Percentiles rank a stretch among this genome's conserved stretches.
These are phyloP conservation scores for Claviceps purpurea DNA, from an alignment of 2,329 filamentous ascomycete genomes.

Conservation along the genomic window DNA sequence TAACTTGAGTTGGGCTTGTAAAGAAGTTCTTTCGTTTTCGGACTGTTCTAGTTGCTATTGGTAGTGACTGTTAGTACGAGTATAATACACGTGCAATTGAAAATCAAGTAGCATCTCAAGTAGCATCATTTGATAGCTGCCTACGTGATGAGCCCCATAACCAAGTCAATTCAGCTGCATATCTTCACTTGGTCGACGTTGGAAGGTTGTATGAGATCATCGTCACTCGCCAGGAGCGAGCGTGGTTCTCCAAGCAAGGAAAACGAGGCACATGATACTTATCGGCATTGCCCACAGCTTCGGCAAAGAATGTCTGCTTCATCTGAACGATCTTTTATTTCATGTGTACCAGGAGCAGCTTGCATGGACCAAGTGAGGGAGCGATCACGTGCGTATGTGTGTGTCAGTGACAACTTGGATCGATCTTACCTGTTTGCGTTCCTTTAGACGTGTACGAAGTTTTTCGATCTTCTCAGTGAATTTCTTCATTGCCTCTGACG, in stretches of 20 bases:
- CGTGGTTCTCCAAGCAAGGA: not conserved
- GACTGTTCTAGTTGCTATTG: conserved; percentile 44
- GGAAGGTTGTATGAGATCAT: not conserved
- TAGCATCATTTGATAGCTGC: not conserved
- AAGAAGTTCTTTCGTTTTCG: conserved; percentile 41
- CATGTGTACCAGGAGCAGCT: not conserved
- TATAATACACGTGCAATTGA: not conserved
- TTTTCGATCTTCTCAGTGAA: conserved; percentile 42
- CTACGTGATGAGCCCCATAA: not conserved
- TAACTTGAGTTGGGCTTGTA: conserved; percentile 41
- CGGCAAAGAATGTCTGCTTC: not conserved
- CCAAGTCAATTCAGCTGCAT: not conserved
- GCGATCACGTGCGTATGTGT: not conserved
- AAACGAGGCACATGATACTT: not conserved
- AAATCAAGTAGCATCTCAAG: not conserved
- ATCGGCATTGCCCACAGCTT: not conserved
- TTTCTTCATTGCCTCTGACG: conserved; percentile 26
- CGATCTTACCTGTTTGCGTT: conserved; percentile 44
- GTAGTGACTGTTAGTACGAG: conserved; percentile 1
- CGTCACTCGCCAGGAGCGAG: not conserved
- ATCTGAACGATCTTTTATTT: not conserved
- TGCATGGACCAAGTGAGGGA: not conserved
- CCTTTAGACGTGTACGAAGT: conserved; percentile 38
- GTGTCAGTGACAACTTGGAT: not conserved
- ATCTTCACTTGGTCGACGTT: not conserved